A percentile compares a stretch with the other conserved stretches of the same genome.
Conservation (phyloP, 192 early-diverging fungal species). For the Coemansia sp. region DNA sequence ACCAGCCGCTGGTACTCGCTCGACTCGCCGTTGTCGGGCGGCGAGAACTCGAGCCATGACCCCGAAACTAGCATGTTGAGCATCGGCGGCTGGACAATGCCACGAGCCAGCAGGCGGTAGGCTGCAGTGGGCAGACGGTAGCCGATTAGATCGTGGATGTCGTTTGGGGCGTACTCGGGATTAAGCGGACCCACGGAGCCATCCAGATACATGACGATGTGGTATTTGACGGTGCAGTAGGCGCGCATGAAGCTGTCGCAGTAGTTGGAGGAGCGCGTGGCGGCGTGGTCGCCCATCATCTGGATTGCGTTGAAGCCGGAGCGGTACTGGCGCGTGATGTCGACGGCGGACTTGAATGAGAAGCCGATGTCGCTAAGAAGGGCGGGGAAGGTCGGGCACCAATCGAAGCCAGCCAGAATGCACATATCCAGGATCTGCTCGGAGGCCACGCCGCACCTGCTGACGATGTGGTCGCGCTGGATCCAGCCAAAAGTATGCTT, state of each 20-base stretch:
- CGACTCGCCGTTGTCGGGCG: conserved; percentile 79
- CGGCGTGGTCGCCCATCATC: conserved; percentile 59
- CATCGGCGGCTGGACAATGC: conserved; percentile 63
- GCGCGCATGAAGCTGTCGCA: conserved; percentile 70
- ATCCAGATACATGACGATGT: conserved; percentile 68
- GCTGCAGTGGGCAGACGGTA: conserved; percentile 69
- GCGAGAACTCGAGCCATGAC: conserved; percentile 65
- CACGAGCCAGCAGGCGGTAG: conserved; percentile 68
- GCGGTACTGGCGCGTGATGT: conserved; percentile 64
- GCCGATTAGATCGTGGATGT: conserved; percentile 80
- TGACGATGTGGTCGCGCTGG: conserved; percentile 61
- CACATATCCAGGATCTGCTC: conserved; percentile 79
- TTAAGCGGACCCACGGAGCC: conserved; percentile 69
- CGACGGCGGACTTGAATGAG: conserved; percentile 68
- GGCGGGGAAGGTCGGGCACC: conserved; percentile 70
- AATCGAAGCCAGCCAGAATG: conserved; percentile 77
- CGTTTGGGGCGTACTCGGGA: conserved; percentile 62
- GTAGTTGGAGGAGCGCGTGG: conserved; percentile 61
- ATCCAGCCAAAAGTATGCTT: conserved; percentile 66
- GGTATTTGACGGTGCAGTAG: conserved; percentile 68
- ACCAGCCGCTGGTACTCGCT: conserved; percentile 68
- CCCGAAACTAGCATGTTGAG: conserved; percentile 68
- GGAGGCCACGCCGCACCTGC: conserved; percentile 58
- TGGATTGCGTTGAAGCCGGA: conserved; percentile 75
- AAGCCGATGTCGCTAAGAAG: conserved; percentile 60